phyloP scores from a whole-genome alignment of 176 grass and related monocot species.

The Carex pumila region DNA sequence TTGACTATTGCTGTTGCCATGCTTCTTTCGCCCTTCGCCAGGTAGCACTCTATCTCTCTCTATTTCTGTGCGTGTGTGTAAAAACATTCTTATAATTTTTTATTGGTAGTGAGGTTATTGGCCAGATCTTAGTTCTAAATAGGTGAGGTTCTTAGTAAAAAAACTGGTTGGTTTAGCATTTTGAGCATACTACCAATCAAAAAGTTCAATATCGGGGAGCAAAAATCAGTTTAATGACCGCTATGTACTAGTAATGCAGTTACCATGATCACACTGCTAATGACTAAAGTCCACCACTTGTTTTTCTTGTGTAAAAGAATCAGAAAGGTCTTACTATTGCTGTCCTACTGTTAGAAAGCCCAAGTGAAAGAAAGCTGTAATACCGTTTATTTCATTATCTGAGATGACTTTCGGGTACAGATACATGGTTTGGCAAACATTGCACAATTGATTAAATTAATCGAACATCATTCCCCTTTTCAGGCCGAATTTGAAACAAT shows the following conservation, averaged over 20 bases:
- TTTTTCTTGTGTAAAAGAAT: background rate
- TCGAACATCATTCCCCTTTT: background rate
- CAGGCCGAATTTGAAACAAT: conserved; percentile 89
- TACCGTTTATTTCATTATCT: background rate
- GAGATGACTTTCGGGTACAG: background rate
- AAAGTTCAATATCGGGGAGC: background rate
- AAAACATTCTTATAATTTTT: background rate
- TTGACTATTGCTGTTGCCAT: conserved; percentile 99
- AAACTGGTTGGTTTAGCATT: background rate
- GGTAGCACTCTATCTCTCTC: conserved; percentile 40
- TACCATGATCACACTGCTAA: background rate
- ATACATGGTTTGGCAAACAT: background rate
- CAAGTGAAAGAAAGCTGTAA: background rate
- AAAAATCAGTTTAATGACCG: background rate
- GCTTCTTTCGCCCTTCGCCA: conserved; percentile 90
- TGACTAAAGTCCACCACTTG: background rate
- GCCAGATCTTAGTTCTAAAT: background rate
- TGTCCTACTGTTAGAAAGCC: background rate
- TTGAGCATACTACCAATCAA: background rate
- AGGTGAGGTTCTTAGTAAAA: background rate
- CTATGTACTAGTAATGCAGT: background rate
- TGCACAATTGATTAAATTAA: background rate
- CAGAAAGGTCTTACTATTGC: background rate
- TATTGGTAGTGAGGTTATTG: background rate
- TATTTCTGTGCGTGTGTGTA: background rate